phyloP scores from a whole-genome alignment of 139 green algal species.

The Klebsormidium nitens region DNA sequence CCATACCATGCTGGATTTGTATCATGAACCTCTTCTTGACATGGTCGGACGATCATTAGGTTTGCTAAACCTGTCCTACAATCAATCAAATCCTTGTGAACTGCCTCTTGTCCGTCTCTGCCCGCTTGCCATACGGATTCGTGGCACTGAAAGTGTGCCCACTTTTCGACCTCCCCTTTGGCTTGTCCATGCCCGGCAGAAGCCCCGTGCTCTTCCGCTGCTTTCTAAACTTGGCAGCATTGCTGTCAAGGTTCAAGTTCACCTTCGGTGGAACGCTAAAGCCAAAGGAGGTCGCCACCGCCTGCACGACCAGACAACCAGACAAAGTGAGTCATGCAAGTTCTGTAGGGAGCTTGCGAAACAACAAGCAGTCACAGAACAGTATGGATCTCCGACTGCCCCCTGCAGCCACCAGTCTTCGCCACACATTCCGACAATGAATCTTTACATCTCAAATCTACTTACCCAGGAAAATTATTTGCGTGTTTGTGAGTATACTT shows the following conservation, averaged over 20 bases:
- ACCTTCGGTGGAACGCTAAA: slow-evolving; percentile 79
- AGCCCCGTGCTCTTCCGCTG: slow-evolving; percentile 22
- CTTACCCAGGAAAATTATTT: neutral
- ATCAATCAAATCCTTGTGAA: slow-evolving; percentile 43
- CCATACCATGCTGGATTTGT: no score
- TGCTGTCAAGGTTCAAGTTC: slow-evolving; percentile 55
- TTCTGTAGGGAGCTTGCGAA: neutral
- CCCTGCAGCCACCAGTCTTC: no score
- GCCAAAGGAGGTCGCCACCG: slow-evolving; percentile 86
- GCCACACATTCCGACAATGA: neutral
- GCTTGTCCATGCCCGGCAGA: slow-evolving; percentile 26
- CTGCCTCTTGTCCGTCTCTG: slow-evolving; percentile 65
- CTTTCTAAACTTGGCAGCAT: slow-evolving; percentile 82
- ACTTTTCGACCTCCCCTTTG: slow-evolving; percentile 28
- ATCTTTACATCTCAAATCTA: neutral
- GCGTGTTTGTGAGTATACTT: no score
- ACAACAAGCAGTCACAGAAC: neutral
- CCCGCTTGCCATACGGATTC: slow-evolving; percentile 79
- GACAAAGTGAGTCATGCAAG: neutral
- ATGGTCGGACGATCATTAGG: no score
- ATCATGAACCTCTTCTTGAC: no score
- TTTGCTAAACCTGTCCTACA: no score
- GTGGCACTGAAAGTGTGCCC: slow-evolving; percentile 77
- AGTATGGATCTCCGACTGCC: neutral
- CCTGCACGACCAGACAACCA: slow-evolving; percentile 25